Base-by-base conservation (phyloP, 805 yeast genomes). In the Tetrapisispora namnaoensis region DNA sequence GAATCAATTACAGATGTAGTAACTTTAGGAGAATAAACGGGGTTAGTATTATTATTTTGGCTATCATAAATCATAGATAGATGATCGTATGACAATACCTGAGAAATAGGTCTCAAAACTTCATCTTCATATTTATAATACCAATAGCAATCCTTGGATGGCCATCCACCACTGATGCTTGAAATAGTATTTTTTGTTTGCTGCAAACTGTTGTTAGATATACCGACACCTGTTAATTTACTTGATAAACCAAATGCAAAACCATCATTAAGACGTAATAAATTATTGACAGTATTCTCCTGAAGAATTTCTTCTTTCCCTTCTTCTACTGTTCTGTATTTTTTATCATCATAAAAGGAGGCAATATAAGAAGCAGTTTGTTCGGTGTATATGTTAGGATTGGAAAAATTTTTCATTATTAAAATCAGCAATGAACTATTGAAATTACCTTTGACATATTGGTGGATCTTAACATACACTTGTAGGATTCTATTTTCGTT, bases 1-100 rank as follows among this genome's bases (percentile, higher is more conserved):
- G 76, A 61, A 65, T 91, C 96, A n/a, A 88, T 75, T 2, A 86
- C 66, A 45, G 79, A 69, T 0, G 79, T 77, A 1, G 72, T 69
- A 4, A 68, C 60, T n/a, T 70, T 68, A 11, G 77, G 79, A 1
- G 78, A 44, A 24, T 49, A 57, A 17, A 47, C 42, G 8, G 54
- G 53, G 2, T 44, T 50, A 1, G 43, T 46, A 3, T 53, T 51
- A 44, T 57, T 55, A 4, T 54, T 46, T 10, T 47, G 48, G 3
- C 46, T 22, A 10, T 59, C 62, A 57, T 56, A 70, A 45, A 56
- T 56, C 46, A 61, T 61, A 37, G 58, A 55, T 40, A 72, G 54
- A n/a, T 72, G 67, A 52, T 77, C 81, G 46, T 71, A 63, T 24
- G 72, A 61, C 17, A 73, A 53, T 1, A 70, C 67, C 28, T 70